A percentile compares a stretch with the other conserved stretches of the same genome.
Evolutionary conservation across 225 moss, liverwort and hornwort species (phyloP).

Genomic region (Asterella californica): DNA sequence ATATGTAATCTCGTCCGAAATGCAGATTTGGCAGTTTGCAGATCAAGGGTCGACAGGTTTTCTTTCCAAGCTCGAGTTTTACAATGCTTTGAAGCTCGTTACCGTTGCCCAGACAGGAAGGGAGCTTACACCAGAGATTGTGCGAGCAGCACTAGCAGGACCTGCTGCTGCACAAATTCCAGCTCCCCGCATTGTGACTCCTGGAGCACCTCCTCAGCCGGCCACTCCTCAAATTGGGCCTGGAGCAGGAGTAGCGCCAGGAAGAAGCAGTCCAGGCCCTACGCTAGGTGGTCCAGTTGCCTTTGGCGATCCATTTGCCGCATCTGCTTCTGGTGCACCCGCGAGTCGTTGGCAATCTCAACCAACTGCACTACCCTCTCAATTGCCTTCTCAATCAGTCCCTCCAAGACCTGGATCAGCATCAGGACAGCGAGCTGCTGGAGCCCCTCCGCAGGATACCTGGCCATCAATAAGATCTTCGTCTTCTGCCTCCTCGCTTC

Average conservation of each 20-base stretch:
- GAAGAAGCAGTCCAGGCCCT: conserved; percentile 1
- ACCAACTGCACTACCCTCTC: conserved; percentile 25
- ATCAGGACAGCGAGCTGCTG: conserved; percentile 46
- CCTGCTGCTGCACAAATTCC: conserved; percentile 95
- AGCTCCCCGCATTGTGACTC: conserved; percentile 76
- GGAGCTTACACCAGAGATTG: conserved; percentile 90
- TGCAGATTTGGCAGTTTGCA: conserved; percentile 98
- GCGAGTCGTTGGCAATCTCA: conserved; percentile 52
- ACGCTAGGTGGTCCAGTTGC: conserved; percentile 24
- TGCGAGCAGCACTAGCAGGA: conserved; percentile 82
- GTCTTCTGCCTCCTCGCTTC: conserved; percentile 31
- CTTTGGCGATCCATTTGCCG: conserved; percentile 28
- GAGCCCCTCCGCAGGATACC: conserved; percentile 33
- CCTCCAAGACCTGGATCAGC: conserved; percentile 40
- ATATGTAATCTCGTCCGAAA: conserved; percentile 6
- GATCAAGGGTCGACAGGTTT: conserved; percentile 77
- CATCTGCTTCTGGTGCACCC: conserved; percentile 34
- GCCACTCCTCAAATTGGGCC: conserved; percentile 31
- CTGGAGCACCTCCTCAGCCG: conserved; percentile 41
- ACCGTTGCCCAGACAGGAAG: conserved; percentile 91
- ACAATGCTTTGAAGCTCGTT: conserved; percentile 95
- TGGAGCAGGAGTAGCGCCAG: conserved; percentile 34
- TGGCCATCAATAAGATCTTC: conserved; percentile 46
- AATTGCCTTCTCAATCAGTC: conserved; percentile 21
- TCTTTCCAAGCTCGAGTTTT: conserved; percentile 80